Evolutionary conservation across 768 basidiomycete genomes (phyloP).

Genomic region (Glaciozyma antarctica): DNA sequence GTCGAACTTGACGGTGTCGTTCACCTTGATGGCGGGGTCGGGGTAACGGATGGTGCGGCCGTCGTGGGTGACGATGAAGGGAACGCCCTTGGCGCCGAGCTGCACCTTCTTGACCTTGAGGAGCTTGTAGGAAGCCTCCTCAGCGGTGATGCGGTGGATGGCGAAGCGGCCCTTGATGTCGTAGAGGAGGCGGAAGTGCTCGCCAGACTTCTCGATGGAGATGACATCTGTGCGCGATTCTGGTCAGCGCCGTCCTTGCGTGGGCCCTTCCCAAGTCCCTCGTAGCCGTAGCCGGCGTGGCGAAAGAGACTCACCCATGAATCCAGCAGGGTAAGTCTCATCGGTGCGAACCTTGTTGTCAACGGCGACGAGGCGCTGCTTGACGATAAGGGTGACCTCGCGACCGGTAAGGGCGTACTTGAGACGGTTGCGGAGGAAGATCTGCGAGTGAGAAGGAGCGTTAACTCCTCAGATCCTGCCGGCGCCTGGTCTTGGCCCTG

Average conservation of each 20-base stretch:
- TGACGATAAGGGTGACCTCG: constrained; percentile 90
- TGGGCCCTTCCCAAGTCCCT: too few relatives aligned
- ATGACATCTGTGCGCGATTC: constrained; percentile 66
- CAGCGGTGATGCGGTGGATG: constrained; percentile 96
- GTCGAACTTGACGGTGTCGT: constrained; percentile 97
- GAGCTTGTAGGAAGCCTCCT: constrained; percentile 71
- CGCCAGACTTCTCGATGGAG: constrained; percentile 93
- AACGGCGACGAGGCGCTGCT: constrained; percentile 94
- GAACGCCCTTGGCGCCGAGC: constrained; percentile 85
- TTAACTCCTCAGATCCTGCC: not conserved
- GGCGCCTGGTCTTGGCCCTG: not conserved
- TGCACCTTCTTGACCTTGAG: constrained; percentile 70
- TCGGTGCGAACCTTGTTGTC: constrained; percentile 98
- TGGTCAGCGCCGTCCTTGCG: constrained; percentile 1
- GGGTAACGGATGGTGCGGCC: constrained; percentile 99
- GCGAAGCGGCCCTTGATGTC: constrained; percentile 99
- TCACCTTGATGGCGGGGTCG: constrained; percentile 81
- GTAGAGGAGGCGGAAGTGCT: constrained; percentile 98
- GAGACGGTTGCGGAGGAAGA: constrained; percentile 97
- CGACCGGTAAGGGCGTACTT: constrained; percentile 97
- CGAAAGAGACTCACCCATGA: constrained; percentile 63
- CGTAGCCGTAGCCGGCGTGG: constrained; percentile 1
- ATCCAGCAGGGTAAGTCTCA: constrained; percentile 90
- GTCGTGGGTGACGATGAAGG: constrained; percentile 96
- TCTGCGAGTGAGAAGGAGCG: constrained; percentile 34